These are phyloP conservation scores for Phytophthora lateralis DNA, from an alignment of 352 stramenopile genomes.

Conservation along the genomic window DNA sequence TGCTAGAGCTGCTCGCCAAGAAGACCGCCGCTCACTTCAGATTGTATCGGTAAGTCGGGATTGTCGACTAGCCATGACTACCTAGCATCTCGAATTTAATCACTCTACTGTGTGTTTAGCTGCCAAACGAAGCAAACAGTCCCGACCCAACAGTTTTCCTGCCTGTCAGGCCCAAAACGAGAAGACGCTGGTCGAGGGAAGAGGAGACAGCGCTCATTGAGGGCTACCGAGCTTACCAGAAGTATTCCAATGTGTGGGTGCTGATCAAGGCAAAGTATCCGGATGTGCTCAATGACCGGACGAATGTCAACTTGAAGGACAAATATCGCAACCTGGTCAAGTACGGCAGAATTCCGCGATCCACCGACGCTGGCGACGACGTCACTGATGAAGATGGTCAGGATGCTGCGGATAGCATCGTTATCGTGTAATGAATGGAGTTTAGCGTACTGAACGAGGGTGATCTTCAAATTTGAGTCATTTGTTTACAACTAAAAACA, in stretches of 20 bases:
- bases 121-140: constrained; percentile 14
- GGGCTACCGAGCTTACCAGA: constrained; percentile 59
- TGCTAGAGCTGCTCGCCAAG: constrained; percentile 16
- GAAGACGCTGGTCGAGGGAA: constrained; percentile 55
- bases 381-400: constrained; percentile 9
- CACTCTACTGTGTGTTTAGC: constrained; percentile 1
- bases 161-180: constrained; percentile 9
- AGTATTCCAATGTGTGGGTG: constrained; percentile 64
- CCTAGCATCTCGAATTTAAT: background rate
- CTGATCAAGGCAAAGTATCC: constrained; percentile 69
- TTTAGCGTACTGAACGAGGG: background rate
- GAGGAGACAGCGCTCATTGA: constrained; percentile 66
- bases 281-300: constrained; percentile 50
- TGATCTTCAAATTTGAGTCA: constrained; percentile 44
- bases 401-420: background rate
- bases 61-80: background rate
- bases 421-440: background rate
- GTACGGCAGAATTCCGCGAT: constrained; percentile 39
- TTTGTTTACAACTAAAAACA: constrained; percentile 49
- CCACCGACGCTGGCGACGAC: constrained; percentile 5
- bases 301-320: constrained; percentile 85
- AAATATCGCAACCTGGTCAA: constrained; percentile 82
- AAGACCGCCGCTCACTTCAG: constrained; percentile 12
- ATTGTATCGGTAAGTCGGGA: constrained; percentile 8
- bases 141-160: background rate